A percentile compares a stretch with the other conserved stretches of the same genome.
phyloP scores from a whole-genome alignment of 306 rosid species.

The Betula pendula region DNA sequence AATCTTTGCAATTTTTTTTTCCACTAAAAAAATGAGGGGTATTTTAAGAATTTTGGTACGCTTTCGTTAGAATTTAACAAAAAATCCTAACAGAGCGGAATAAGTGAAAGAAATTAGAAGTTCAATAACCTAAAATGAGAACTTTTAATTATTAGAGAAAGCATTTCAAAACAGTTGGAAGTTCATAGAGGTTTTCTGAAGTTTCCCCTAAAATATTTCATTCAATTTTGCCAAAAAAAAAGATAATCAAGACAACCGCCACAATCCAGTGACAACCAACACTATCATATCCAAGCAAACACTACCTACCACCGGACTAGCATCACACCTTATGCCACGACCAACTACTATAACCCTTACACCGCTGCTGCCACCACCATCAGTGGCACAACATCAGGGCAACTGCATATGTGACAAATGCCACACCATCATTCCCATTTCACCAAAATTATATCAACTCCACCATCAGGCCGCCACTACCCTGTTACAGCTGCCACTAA shows the following conservation, averaged over 20 bases:
- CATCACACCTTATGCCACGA: not conserved
- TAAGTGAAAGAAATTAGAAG: too few relatives aligned
- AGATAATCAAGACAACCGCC: not conserved
- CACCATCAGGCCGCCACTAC: not conserved
- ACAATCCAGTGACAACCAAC: not conserved
- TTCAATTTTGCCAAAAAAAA: not conserved
- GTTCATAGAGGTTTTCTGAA: too few relatives aligned
- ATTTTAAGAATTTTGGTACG: too few relatives aligned
- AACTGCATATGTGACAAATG: not conserved
- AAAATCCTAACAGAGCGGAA: too few relatives aligned
- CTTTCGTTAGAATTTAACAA: too few relatives aligned
- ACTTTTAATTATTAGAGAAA: too few relatives aligned
- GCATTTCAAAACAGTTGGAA: too few relatives aligned
- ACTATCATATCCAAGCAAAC: slow-evolving; percentile 1
- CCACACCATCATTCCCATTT: not conserved
- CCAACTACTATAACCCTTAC: not conserved
- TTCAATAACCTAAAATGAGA: too few relatives aligned
- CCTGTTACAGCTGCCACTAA: not conserved
- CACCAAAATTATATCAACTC: not conserved
- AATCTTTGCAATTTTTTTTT: too few relatives aligned
- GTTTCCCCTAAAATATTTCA: too few relatives aligned
- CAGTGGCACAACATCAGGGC: not conserved
- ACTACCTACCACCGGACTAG: not conserved
- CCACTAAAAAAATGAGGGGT: too few relatives aligned
- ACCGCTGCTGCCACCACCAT: not conserved